phyloP scores from a whole-genome alignment of 2,329 filamentous ascomycete genomes.

The Aspergillus caelatus region DNA sequence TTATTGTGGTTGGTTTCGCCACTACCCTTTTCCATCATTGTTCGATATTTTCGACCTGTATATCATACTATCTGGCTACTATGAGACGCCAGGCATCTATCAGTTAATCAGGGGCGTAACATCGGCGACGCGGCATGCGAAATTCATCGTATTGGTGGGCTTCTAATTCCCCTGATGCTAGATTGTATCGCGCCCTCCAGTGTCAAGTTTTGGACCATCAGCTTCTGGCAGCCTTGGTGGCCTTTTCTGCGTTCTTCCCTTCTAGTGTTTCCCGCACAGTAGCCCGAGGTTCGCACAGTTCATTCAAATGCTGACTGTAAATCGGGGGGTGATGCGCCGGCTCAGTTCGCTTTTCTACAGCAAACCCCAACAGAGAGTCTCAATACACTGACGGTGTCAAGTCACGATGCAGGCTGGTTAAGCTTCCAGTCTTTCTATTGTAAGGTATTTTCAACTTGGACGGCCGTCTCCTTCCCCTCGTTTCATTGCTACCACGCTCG shows the following conservation, averaged over 20 bases:
- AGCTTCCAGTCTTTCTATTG: slow-evolving; percentile 10
- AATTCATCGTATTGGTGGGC: slow-evolving; percentile 15
- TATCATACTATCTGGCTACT: slow-evolving; percentile 7
- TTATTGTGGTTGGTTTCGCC: slow-evolving; percentile 9
- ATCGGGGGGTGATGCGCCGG: slow-evolving; percentile 18
- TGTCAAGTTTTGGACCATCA: slow-evolving; percentile 1
- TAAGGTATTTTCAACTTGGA: slow-evolving; percentile 11
- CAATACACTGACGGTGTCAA: slow-evolving; percentile 12
- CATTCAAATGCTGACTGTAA: slow-evolving; percentile 20
- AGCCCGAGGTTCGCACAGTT: slow-evolving; percentile 4
- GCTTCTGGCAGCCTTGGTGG: neutral
- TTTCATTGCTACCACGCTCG: neutral
- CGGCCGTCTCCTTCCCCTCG: neutral
- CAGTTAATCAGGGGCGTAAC: slow-evolving; percentile 9
- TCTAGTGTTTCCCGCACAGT: neutral
- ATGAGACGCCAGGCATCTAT: slow-evolving; percentile 10
- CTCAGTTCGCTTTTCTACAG: slow-evolving; percentile 7
- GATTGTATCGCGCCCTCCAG: slow-evolving; percentile 5
- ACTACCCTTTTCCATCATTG: slow-evolving; percentile 6
- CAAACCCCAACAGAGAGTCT: neutral
- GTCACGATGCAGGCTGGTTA: slow-evolving; percentile 24
- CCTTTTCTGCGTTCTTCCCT: neutral
- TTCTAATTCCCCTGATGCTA: slow-evolving; percentile 12
- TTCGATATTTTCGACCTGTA: slow-evolving; percentile 3
- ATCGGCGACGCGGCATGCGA: slow-evolving; percentile 15